A percentile compares a stretch with the other conserved stretches of the same genome.
Evolutionary conservation across 352 stramenopile genomes (phyloP).

Genomic region (Phytophthora megakarya): DNA sequence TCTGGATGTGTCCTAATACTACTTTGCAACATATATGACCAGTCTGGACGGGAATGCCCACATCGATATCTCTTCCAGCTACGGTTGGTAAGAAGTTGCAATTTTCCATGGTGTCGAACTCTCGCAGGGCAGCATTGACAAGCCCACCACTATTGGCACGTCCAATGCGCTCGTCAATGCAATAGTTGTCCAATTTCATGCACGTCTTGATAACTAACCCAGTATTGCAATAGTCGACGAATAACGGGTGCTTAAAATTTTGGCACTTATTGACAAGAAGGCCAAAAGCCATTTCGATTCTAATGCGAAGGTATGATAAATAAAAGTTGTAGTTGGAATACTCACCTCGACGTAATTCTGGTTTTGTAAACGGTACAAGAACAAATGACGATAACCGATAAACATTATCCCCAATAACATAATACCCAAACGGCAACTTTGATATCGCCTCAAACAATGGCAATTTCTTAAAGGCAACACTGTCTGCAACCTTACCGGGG

Average conservation of each 20-base stretch:
- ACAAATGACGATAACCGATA: background rate
- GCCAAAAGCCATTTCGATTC: conserved; percentile 12
- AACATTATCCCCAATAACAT: conserved; percentile 1
- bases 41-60: too few species aligned
- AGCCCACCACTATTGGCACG: too few species aligned
- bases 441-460: background rate
- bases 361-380: background rate
- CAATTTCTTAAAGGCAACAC: conserved; percentile 9
- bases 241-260: conserved; percentile 1
- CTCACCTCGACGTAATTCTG: too few species aligned
- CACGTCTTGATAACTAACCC: conserved; percentile 10
- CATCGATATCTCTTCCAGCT: too few species aligned
- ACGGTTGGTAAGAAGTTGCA: too few species aligned
- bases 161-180: too few species aligned
- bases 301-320: background rate
- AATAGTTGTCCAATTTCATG: conserved; percentile 2
- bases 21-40: too few species aligned
- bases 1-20: too few species aligned
- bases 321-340: conserved; percentile 11
- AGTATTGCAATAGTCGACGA: background rate
- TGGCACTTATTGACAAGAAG: conserved; percentile 11
- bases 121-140: too few species aligned
- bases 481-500: conserved; percentile 4
- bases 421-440: conserved; percentile 1
- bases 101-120: too few species aligned